Evolutionary conservation across 2,329 filamentous ascomycete species (phyloP).

Genomic region (Aspergillus uvarum): DNA sequence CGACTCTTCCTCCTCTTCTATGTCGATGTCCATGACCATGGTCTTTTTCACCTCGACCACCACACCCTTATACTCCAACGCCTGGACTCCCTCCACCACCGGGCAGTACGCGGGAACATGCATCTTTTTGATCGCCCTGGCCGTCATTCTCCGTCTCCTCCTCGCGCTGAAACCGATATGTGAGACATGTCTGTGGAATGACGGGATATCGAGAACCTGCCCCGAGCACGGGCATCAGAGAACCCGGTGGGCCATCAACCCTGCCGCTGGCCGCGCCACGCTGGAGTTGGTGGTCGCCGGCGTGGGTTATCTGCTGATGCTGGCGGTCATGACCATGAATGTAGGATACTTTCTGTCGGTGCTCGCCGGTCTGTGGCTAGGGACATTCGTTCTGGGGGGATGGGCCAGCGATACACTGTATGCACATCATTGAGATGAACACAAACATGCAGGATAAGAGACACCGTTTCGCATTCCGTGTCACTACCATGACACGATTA

Average conservation of each 20-base stretch:
- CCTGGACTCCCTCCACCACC: slow-evolving; percentile 68
- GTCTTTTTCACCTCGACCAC: slow-evolving; percentile 54
- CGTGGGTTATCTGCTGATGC: slow-evolving; percentile 76
- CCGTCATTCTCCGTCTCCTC: slow-evolving; percentile 65
- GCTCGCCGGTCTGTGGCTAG: slow-evolving; percentile 63
- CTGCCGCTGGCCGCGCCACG: slow-evolving; percentile 70
- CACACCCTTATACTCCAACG: slow-evolving; percentile 63
- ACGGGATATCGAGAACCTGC: slow-evolving; percentile 18
- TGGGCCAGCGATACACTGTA: slow-evolving; percentile 18
- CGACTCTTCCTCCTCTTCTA: neutral
- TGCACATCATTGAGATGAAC: too few relatives aligned
- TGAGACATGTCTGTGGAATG: slow-evolving; percentile 38
- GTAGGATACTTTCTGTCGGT: slow-evolving; percentile 78
- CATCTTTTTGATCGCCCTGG: slow-evolving; percentile 79
- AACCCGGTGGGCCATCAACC: slow-evolving; percentile 67
- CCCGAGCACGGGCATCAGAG: slow-evolving; percentile 11
- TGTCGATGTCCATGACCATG: slow-evolving; percentile 28
- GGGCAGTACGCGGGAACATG: slow-evolving; percentile 82
- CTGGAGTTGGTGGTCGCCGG: slow-evolving; percentile 69
- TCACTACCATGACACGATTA: too few relatives aligned
- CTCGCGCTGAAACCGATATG: slow-evolving; percentile 63
- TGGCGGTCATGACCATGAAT: slow-evolving; percentile 85
- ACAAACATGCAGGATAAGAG: too few relatives aligned
- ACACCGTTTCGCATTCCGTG: too few relatives aligned
- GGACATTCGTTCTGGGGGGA: slow-evolving; percentile 26